Conservation (phyloP, 2,329 filamentous ascomycete species). For the Aspergillus tamarii region DNA sequence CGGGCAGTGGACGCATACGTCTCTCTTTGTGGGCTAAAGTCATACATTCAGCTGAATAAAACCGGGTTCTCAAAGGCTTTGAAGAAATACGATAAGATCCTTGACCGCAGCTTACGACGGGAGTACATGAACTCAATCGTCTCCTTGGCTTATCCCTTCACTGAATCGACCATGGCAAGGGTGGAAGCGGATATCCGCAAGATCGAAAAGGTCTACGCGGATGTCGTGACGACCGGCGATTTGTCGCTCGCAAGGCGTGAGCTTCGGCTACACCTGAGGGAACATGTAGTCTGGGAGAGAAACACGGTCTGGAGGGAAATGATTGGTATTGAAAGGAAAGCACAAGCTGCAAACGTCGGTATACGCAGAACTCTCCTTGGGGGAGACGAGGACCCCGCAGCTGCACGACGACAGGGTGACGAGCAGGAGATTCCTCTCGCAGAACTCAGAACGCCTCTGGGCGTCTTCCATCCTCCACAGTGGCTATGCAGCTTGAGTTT, state of each 20-base stretch:
- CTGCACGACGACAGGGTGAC: constrained; percentile 80
- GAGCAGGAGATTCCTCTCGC: constrained; percentile 68
- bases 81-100: constrained; percentile 98
- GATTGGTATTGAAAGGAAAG: constrained; percentile 95
- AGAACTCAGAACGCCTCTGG: constrained; percentile 77
- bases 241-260: constrained; percentile 77
- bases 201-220: constrained; percentile 79
- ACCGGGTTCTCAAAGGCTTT: constrained; percentile 95
- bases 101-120: constrained; percentile 78
- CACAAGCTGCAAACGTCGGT: constrained; percentile 90
- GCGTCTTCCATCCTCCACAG: constrained; percentile 71
- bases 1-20: constrained; percentile 86
- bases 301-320: constrained; percentile 99
- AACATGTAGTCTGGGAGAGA: constrained; percentile 98
- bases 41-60: constrained; percentile 92
- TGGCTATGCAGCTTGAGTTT: constrained; percentile 87
- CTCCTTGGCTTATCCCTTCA: constrained; percentile 80
- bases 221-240: constrained; percentile 82
- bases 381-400: constrained; percentile 67
- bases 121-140: constrained; percentile 76
- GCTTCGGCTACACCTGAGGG: constrained; percentile 83
- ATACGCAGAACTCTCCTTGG: constrained; percentile 77
- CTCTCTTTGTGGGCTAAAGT: constrained; percentile 90
- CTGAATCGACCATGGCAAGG: constrained; percentile 67
- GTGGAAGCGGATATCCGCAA: constrained; percentile 72